Percentiles rank a stretch among this genome's conserved stretches.
Conservation (phyloP, 1,284 basidiomycete species). For the Tilletia horrida region DNA sequence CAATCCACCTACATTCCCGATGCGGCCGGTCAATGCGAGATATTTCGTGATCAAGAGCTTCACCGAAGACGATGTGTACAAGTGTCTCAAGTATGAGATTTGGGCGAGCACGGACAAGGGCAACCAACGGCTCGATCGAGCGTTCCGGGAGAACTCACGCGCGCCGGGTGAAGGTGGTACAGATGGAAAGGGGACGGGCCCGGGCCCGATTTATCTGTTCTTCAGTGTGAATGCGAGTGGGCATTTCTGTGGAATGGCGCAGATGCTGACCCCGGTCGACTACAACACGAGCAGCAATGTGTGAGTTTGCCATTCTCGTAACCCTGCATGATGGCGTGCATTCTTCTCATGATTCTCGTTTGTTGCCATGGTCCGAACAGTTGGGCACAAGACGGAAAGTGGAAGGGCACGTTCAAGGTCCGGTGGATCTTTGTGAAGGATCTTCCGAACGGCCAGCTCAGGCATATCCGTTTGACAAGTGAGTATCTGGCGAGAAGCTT, state of each 20-base stretch:
- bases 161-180: not conserved
- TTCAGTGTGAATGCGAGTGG: conserved; percentile 53
- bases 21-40: conserved; percentile 34
- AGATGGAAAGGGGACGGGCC: conserved; percentile 12
- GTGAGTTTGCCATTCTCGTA: not conserved
- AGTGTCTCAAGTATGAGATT: conserved; percentile 50
- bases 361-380: conserved; percentile 20
- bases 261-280: conserved; percentile 52
- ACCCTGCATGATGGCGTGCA: not conserved
- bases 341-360: not conserved
- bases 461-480: conserved; percentile 40
- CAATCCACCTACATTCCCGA: conserved; percentile 38
- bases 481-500: not conserved
- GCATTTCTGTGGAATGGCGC: conserved; percentile 53
- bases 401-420: conserved; percentile 53
- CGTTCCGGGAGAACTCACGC: conserved; percentile 20
- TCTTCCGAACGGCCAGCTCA: conserved; percentile 45
- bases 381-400: conserved; percentile 54
- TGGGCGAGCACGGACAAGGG: conserved; percentile 55
- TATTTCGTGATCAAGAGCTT: conserved; percentile 55
- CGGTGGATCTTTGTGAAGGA: conserved; percentile 53
- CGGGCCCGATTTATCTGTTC: conserved; percentile 50
- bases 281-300: conserved; percentile 39
- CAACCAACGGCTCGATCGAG: conserved; percentile 46
- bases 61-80: conserved; percentile 52